These are phyloP conservation scores for Boletus sp. DNA, from an alignment of 1,284 basidiomycete species.

Conservation along the genomic window DNA sequence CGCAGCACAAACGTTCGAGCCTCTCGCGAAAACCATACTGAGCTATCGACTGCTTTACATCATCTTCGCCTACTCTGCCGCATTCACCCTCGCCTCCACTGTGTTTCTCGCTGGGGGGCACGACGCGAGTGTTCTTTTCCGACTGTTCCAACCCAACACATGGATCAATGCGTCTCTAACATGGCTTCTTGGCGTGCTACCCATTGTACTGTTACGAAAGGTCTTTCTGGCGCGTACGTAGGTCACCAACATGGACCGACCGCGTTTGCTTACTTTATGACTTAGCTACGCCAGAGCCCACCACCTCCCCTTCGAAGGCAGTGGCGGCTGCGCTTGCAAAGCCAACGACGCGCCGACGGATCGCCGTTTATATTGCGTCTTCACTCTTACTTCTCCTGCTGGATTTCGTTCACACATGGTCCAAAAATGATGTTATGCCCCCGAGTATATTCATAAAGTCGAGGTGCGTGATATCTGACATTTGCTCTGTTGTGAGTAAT, in stretches of 20 bases:
- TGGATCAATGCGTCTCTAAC: constrained; percentile 37
- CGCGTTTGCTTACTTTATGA: constrained; percentile 6
- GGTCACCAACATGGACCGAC: neutral
- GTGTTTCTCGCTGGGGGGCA: constrained; percentile 35
- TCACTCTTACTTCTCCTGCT: constrained; percentile 45
- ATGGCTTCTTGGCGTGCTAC: constrained; percentile 49
- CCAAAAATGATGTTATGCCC: constrained; percentile 43
- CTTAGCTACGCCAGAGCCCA: constrained; percentile 49
- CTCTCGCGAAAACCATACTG: constrained; percentile 58
- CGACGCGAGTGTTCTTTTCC: constrained; percentile 20
- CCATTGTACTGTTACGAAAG: constrained; percentile 59
- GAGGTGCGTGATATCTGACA: constrained; percentile 45
- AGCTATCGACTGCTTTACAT: constrained; percentile 56
- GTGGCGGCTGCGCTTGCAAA: constrained; percentile 52
- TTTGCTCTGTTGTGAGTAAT: neutral
- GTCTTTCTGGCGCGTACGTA: constrained; percentile 55
- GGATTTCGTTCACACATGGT: constrained; percentile 43
- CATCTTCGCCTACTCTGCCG: constrained; percentile 54
- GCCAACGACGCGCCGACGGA: constrained; percentile 46
- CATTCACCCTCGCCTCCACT: constrained; percentile 51
- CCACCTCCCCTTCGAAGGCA: constrained; percentile 56
- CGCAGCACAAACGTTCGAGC: constrained; percentile 58
- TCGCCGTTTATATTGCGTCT: constrained; percentile 50
- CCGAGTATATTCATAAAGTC: constrained; percentile 65
- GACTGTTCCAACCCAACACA: constrained; percentile 33